Evolutionary conservation across 352 stramenopile species (phyloP).

Genomic region (Globisporangium cederbergense): DNA sequence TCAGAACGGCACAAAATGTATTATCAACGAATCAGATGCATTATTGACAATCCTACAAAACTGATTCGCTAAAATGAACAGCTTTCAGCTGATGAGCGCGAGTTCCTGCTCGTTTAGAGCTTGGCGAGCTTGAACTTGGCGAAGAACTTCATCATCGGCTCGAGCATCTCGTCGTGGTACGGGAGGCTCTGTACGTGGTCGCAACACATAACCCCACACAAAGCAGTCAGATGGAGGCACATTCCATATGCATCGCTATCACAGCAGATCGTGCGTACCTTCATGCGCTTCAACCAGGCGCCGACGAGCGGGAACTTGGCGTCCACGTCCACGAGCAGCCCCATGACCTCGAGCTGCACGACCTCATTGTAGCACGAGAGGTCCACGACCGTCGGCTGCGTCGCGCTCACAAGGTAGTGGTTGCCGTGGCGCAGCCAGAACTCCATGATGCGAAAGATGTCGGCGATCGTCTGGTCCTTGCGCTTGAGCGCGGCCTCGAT

Average conservation of each 20-base stretch:
- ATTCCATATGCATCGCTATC: neutral
- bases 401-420: constrained; percentile 52
- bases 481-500: constrained; percentile 46
- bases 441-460: constrained; percentile 63
- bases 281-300: constrained; percentile 73
- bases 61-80: constrained; percentile 21
- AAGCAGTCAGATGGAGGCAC: neutral
- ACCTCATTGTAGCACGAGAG: constrained; percentile 82
- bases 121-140: constrained; percentile 63
- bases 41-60: neutral
- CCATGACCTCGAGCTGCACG: constrained; percentile 71
- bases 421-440: constrained; percentile 65
- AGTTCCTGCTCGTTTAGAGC: constrained; percentile 21
- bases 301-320: constrained; percentile 47
- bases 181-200: constrained; percentile 32
- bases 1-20: constrained; percentile 11
- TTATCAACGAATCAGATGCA: constrained; percentile 15
- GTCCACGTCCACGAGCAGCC: constrained; percentile 38
- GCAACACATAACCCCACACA: neutral
- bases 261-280: constrained; percentile 26
- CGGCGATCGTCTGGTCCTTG: constrained; percentile 51
- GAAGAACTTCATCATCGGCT: constrained; percentile 66
- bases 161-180: constrained; percentile 62
- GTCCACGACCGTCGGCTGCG: constrained; percentile 55
- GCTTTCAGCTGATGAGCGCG: constrained; percentile 3